Percentiles rank a stretch among this genome's conserved stretches.
Conservation (phyloP, 108 stramenopile genomes). For the Conticribra weissflogii region DNA sequence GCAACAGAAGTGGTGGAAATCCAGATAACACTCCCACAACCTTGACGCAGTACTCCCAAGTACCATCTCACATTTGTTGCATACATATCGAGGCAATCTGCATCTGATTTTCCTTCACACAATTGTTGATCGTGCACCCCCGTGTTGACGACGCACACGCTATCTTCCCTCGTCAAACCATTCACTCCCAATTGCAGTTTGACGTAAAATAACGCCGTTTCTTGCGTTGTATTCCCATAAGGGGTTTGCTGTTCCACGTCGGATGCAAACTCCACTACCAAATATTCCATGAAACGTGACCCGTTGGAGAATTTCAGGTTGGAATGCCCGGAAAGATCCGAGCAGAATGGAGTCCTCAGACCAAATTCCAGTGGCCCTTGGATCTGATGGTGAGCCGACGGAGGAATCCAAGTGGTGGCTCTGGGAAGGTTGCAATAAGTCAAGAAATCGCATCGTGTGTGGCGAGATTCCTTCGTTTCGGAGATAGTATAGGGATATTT, state of each 20-base stretch:
- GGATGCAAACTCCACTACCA: conserved; percentile 37
- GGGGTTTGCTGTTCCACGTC: conserved; percentile 27
- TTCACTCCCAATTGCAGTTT: background rate
- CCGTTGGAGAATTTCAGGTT: conserved; percentile 18
- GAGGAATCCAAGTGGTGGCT: background rate
- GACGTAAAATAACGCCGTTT: conserved; percentile 24
- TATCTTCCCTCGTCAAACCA: background rate
- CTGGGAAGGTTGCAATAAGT: background rate
- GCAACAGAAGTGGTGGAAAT: background rate
- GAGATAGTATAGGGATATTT: background rate
- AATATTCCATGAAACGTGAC: conserved; percentile 24
- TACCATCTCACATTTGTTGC: background rate
- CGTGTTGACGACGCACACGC: background rate
- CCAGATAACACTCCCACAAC: background rate
- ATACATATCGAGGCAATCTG: background rate
- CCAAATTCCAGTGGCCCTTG: conserved; percentile 23
- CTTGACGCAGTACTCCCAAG: background rate
- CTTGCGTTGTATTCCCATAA: conserved; percentile 30
- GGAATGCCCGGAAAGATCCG: conserved; percentile 21
- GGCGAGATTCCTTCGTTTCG: background rate
- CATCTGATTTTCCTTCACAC: background rate
- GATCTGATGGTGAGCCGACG: background rate
- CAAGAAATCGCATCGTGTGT: background rate
- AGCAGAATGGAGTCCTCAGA: conserved; percentile 21
- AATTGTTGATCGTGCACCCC: background rate